Conservation (phyloP, 169 alveolate species). For the Plasmodium vivax region DNA sequence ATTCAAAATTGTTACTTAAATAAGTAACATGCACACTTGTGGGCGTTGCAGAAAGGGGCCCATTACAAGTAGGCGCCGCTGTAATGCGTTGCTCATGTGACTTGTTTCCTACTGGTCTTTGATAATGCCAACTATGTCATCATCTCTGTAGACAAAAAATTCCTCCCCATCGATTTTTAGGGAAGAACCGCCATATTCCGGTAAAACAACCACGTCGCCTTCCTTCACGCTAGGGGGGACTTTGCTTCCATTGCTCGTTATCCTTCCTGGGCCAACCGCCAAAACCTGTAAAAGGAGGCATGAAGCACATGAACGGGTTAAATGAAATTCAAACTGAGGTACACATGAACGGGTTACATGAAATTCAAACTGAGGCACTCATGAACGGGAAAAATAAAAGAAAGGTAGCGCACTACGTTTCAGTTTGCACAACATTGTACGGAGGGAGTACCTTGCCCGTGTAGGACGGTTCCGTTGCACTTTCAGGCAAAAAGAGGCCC, state of each 20-base stretch:
- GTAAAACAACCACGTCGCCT: conserved; percentile 90
- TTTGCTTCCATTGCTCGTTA: conserved; percentile 75
- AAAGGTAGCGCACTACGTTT: not conserved
- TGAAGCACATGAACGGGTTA: not conserved
- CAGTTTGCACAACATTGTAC: not conserved
- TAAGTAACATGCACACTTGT: not conserved
- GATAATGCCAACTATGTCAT: conserved; percentile 87
- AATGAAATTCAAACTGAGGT: not conserved
- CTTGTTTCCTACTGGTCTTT: conserved; percentile 23
- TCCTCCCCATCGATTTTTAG: conserved; percentile 88
- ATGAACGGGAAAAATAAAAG: not conserved
- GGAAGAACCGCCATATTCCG: conserved; percentile 91
- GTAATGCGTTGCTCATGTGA: not conserved
- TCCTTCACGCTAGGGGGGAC: conserved; percentile 84
- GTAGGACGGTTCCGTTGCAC: conserved; percentile 83
- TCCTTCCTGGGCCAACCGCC: conserved; percentile 83
- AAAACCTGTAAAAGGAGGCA: conserved; percentile 72
- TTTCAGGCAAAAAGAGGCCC: conserved; percentile 88
- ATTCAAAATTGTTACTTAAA: not conserved
- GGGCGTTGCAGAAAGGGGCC: not conserved
- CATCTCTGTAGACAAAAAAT: conserved; percentile 86
- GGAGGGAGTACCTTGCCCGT: conserved; percentile 80
- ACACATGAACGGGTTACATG: not conserved
- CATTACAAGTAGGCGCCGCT: not conserved
- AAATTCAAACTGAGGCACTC: no score